Base-by-base conservation (phyloP, 2,329 filamentous ascomycete genomes). In the Monilinia vaccinii-corymbosi region DNA sequence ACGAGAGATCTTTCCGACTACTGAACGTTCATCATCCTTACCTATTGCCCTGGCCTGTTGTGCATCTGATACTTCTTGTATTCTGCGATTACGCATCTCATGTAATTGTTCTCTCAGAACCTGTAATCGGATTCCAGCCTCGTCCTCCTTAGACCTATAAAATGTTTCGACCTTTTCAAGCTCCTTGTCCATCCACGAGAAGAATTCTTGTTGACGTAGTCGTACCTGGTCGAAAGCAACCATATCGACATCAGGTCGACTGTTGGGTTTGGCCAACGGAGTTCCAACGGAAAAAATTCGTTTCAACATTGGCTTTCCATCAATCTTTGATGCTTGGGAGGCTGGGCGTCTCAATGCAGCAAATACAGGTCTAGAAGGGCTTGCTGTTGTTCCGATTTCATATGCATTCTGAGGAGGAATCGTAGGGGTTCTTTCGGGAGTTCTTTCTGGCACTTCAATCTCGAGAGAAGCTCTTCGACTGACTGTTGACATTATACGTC, bases 131-230 rank as follows among this genome's bases (percentile, higher is more conserved):
- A 86, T 77, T 0, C 84, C 87, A 0, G 93, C 90, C 71, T 97
- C 90, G 32, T 89, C 81, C 71, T 99, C 94, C 71, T 97, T 97
- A 66, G 83, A 76, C 67, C 83, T 85, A 76, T 97, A 97, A 70
- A 99, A 99, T 0, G 78, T 75, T 71, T 99, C 92, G 13, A 99
- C 90, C 74, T 97, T 99, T n/a, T 86, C 80, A 16, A 99, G 77
- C 74, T 99, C 88, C 11, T 77, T 77, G 67, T 97, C 90, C 57
- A 99, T 77, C 69, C 94, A 99, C 0, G 78, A 75, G 72, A 92
- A 93, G 71, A 99, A 97, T 16, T 96, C 89, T n/a, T 81, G 81
- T 72, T 96, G 86, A 21, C 85, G 81, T 60, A 85, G 78, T 48
- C 89, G 87, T 4, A 95, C 79, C 44, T 89, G 81, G 46, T 84